These are phyloP conservation scores for Trifolium subterraneum DNA, from an alignment of 306 rosid genomes.

Conservation along the genomic window DNA sequence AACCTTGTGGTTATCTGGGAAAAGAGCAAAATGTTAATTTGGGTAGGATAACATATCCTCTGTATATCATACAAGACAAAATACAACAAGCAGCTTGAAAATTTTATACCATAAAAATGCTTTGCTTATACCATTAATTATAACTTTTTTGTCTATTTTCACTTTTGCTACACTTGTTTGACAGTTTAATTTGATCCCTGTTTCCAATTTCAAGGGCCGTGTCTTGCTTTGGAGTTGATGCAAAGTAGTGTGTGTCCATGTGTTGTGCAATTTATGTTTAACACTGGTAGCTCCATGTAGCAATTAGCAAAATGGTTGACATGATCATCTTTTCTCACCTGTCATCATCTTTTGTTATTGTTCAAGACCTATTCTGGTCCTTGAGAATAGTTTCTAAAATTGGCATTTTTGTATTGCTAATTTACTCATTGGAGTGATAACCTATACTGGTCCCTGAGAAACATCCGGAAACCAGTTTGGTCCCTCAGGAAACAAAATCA, in stretches of 20 bases:
- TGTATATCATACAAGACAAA: conserved; percentile 7
- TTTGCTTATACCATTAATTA: not conserved
- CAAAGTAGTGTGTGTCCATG: too few relatives aligned
- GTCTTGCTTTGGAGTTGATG: too few relatives aligned
- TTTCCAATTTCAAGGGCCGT: too few relatives aligned
- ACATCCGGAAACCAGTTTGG: not conserved
- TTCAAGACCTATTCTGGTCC: not conserved
- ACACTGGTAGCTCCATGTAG: too few relatives aligned
- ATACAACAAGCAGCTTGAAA: conserved; percentile 15
- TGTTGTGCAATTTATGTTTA: too few relatives aligned
- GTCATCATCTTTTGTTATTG: not conserved
- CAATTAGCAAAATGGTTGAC: too few relatives aligned
- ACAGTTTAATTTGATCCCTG: too few relatives aligned
- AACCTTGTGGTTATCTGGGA: conserved; percentile 25
- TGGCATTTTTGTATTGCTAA: not conserved
- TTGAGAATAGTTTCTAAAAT: not conserved
- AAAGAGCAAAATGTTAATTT: not conserved
- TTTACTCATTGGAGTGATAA: not conserved
- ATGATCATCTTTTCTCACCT: too few relatives aligned
- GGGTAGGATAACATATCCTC: conserved; percentile 5
- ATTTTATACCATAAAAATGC: not conserved
- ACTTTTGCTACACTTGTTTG: too few relatives aligned
- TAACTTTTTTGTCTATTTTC: too few relatives aligned
- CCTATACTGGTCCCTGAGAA: not conserved
- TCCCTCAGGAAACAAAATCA: not conserved